A percentile compares a stretch with the other conserved stretches of the same genome.
These are phyloP conservation scores for Hyphopichia buzzinii DNA, from an alignment of 1,139 yeast genomes.

Conservation along the genomic window DNA sequence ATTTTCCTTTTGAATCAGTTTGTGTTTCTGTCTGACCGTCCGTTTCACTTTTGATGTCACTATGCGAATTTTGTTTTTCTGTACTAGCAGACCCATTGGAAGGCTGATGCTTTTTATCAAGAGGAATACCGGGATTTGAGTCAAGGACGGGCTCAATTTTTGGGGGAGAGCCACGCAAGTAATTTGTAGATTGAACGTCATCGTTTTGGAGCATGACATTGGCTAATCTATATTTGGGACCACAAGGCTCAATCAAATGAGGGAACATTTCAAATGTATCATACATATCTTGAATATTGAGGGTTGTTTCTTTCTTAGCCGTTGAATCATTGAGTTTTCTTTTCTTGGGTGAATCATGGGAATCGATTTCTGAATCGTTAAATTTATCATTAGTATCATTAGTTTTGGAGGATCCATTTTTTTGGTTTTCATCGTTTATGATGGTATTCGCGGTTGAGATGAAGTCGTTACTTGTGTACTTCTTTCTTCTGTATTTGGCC, in stretches of 20 bases:
- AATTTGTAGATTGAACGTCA: conserved; percentile 32
- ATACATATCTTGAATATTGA: conserved; percentile 64
- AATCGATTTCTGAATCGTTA: conserved; percentile 7
- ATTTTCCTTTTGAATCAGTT: conserved; percentile 6
- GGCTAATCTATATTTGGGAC: conserved; percentile 53
- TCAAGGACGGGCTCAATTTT: conserved; percentile 18
- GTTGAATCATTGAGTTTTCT: conserved; percentile 21
- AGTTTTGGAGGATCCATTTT: conserved; percentile 13
- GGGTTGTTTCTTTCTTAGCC: conserved; percentile 32
- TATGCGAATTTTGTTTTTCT: neutral
- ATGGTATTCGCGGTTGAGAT: conserved; percentile 19
- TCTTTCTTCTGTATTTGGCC: conserved; percentile 56
- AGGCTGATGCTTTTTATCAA: neutral
- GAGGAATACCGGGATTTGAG: neutral
- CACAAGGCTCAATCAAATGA: conserved; percentile 65
- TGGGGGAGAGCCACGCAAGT: conserved; percentile 36
- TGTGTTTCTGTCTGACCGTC: conserved; percentile 6
- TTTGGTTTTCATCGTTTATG: conserved; percentile 12
- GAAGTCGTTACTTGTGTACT: conserved; percentile 48
- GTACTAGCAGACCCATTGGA: neutral
- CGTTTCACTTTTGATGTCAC: conserved; percentile 3
- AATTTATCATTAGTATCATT: conserved; percentile 10
- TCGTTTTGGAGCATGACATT: conserved; percentile 59
- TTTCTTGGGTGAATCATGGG: conserved; percentile 12
- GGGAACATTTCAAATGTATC: conserved; percentile 66